These are phyloP conservation scores for Vanderwaltozyma yarrowii DNA, from an alignment of 805 yeast genomes.

Conservation along the genomic window DNA sequence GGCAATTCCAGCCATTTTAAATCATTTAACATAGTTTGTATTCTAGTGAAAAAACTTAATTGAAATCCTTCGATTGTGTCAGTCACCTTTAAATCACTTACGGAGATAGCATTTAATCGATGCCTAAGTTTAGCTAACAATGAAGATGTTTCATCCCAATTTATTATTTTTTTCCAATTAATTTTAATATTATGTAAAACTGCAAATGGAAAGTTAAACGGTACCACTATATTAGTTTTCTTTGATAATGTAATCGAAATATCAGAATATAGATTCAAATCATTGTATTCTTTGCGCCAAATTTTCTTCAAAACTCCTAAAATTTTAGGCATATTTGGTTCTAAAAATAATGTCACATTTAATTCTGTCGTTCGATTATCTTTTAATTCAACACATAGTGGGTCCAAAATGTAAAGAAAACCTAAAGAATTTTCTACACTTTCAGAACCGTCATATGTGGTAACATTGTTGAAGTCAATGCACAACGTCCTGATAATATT, in stretches of 20 bases:
- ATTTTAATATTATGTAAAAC: conserved; percentile 9
- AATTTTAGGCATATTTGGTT: conserved; percentile 20
- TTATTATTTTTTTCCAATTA: conserved; percentile 16
- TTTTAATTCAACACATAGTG: conserved; percentile 18
- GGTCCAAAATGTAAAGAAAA: conserved; percentile 9
- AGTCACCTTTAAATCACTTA: conserved; percentile 17
- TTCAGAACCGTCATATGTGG: conserved; percentile 16
- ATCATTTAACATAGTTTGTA: conserved; percentile 9
- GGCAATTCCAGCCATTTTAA: conserved; percentile 13
- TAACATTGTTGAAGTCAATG: conserved; percentile 16
- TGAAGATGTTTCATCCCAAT: conserved; percentile 8
- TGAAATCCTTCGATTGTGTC: conserved; percentile 19
- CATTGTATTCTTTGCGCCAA: conserved; percentile 19
- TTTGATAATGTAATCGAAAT: conserved; percentile 15
- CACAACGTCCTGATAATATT: conserved; percentile 15
- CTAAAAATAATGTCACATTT: conserved; percentile 15
- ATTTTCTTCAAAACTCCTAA: conserved; percentile 20
- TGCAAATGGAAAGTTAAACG: conserved; percentile 9
- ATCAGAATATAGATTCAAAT: conserved; percentile 18
- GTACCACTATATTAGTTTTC: conserved; percentile 1
- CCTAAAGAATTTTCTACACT: conserved; percentile 10
- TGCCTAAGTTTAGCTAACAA: conserved; percentile 8
- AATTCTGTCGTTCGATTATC: conserved; percentile 13
- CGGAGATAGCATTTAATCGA: conserved; percentile 11
- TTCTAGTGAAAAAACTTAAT: conserved; percentile 10